These are phyloP conservation scores for Schizochytrium sp. DNA, from an alignment of 108 stramenopile genomes.

Conservation along the genomic window DNA sequence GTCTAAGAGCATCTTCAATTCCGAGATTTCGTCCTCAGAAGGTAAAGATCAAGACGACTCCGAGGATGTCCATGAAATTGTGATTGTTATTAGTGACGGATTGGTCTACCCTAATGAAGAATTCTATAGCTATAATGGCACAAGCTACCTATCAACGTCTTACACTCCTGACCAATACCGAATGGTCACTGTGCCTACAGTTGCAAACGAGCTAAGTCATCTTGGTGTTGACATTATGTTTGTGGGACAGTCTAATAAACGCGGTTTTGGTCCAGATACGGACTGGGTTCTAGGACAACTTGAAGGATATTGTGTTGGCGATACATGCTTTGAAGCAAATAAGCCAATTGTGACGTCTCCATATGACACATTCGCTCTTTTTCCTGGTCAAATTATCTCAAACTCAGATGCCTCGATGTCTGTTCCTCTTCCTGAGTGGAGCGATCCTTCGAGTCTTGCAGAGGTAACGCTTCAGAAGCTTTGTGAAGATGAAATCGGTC, in stretches of 20 bases:
- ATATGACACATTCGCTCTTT: background rate
- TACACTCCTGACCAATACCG: background rate
- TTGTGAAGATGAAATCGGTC: background rate
- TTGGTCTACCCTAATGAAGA: slow-evolving; percentile 1
- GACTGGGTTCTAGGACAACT: background rate
- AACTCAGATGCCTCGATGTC: background rate
- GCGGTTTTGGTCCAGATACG: background rate
- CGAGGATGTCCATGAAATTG: background rate
- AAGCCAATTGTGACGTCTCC: background rate
- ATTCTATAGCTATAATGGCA: background rate
- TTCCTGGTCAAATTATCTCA: background rate
- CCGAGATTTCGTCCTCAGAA: background rate
- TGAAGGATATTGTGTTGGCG: background rate
- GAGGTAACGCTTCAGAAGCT: background rate
- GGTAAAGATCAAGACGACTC: background rate
- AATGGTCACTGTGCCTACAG: background rate
- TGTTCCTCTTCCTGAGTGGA: background rate
- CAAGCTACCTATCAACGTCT: background rate
- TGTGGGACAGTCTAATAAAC: background rate
- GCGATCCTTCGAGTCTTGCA: background rate
- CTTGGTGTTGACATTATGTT: background rate
- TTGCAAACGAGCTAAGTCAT: background rate
- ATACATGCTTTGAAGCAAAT: background rate
- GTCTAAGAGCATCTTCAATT: background rate
- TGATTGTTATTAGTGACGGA: slow-evolving; percentile 19